Conservation (phyloP, 2,329 filamentous ascomycete genomes). For the Penicillium sp. region DNA sequence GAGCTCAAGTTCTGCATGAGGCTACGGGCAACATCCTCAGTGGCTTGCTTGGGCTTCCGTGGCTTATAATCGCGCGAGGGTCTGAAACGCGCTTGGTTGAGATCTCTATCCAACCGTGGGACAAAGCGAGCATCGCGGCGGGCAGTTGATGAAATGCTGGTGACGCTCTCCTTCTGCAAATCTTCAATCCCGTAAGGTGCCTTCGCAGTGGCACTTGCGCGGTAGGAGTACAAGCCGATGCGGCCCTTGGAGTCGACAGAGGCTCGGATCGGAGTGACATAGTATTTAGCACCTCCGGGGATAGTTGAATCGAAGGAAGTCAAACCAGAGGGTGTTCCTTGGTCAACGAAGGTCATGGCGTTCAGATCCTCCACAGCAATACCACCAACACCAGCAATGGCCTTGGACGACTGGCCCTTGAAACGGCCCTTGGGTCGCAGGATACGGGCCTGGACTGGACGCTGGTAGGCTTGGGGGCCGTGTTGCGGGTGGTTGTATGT, state of each 20-base stretch:
- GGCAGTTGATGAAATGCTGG: constrained; percentile 29
- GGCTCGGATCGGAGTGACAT: constrained; percentile 50
- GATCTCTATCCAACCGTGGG: constrained; percentile 31
- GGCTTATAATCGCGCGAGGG: not conserved
- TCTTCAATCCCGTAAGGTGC: constrained; percentile 39
- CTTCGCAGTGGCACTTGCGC: constrained; percentile 34
- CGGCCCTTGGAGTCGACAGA: constrained; percentile 46
- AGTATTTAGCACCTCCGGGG: constrained; percentile 54
- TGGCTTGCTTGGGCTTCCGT: constrained; percentile 15
- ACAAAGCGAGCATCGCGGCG: constrained; percentile 27
- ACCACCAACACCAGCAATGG: constrained; percentile 43
- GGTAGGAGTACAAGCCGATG: constrained; percentile 40
- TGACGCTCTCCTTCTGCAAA: constrained; percentile 28
- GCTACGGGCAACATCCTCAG: constrained; percentile 33
- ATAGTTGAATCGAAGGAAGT: constrained; percentile 45
- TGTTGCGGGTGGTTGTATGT: constrained; percentile 60
- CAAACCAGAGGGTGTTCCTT: constrained; percentile 43
- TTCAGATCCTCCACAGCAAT: constrained; percentile 42
- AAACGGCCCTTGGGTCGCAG: constrained; percentile 48
- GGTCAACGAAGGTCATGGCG: constrained; percentile 33
- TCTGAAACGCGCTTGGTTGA: constrained; percentile 19
- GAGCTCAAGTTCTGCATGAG: constrained; percentile 33
- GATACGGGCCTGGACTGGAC: constrained; percentile 59
- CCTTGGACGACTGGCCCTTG: constrained; percentile 33
- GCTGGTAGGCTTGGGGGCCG: constrained; percentile 55